Evolutionary conservation across 2,329 filamentous ascomycete species (phyloP).

Genomic region (Paraphoma chrysanthemicola): DNA sequence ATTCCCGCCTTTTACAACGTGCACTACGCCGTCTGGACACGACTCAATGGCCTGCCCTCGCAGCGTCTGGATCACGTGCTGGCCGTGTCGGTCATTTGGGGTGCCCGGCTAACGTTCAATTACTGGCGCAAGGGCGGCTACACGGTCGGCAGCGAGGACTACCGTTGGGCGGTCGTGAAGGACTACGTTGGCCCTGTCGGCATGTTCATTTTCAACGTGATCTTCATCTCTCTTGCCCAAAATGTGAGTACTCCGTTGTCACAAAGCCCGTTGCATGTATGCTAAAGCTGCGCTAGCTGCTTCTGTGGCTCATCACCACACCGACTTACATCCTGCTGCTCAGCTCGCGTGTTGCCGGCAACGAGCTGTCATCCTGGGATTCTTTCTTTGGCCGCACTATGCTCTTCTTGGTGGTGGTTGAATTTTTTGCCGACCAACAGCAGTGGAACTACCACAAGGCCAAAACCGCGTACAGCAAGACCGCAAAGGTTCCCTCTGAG

Average conservation of each 20-base stretch:
- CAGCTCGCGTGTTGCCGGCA: constrained; percentile 66
- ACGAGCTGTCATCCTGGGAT: constrained; percentile 61
- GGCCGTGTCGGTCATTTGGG: constrained; percentile 77
- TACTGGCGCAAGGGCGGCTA: constrained; percentile 98
- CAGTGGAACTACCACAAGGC: constrained; percentile 90
- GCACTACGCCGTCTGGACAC: constrained; percentile 85
- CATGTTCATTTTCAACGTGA: constrained; percentile 85
- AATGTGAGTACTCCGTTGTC: constrained; percentile 47
- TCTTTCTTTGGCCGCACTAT: constrained; percentile 62
- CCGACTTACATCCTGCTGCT: constrained; percentile 87
- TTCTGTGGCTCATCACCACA: constrained; percentile 79
- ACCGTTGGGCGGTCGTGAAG: constrained; percentile 85
- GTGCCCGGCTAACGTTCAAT: constrained; percentile 91
- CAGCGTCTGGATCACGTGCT: constrained; percentile 75
- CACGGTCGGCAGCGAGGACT: constrained; percentile 87
- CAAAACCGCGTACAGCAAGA: constrained; percentile 76
- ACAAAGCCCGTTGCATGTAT: background rate
- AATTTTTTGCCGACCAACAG: constrained; percentile 88
- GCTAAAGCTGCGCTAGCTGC: constrained; percentile 56
- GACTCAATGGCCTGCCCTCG: constrained; percentile 73
- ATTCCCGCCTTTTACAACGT: constrained; percentile 85
- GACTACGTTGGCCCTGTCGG: constrained; percentile 66
- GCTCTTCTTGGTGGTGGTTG: constrained; percentile 65
- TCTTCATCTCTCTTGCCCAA: constrained; percentile 88
- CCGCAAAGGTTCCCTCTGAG: constrained; percentile 70